Evolutionary conservation across 345 rosid genomes (phyloP).

Genomic region (Syzygium aromaticum): DNA sequence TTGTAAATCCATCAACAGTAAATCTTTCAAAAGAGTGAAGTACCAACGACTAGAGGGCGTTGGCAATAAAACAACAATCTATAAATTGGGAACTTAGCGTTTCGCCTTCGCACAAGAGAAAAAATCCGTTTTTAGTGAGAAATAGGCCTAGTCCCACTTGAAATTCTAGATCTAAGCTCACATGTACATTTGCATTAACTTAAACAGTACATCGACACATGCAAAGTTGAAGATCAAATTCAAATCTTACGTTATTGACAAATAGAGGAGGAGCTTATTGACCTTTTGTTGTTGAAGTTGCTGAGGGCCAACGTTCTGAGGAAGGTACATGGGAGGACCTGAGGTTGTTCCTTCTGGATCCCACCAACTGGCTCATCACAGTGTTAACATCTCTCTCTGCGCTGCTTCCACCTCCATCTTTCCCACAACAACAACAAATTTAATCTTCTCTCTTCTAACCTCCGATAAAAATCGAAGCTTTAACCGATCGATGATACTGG

Average conservation of each 20-base stretch:
- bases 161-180: not conserved
- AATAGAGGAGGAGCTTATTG: conserved; percentile 46
- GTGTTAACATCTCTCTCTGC: conserved; percentile 25
- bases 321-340: conserved; percentile 75
- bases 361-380: conserved; percentile 70
- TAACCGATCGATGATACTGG: not conserved
- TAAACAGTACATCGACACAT: not conserved
- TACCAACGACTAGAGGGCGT: not conserved
- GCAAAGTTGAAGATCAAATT: not conserved
- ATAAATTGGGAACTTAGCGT: not conserved
- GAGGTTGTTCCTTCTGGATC: conserved; percentile 67
- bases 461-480: not conserved
- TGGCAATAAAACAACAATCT: not conserved
- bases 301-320: conserved; percentile 65
- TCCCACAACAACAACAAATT: not conserved
- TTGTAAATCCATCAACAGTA: not conserved
- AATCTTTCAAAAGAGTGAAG: not conserved
- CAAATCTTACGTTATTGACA: conserved; percentile 30
- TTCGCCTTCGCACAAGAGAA: not conserved
- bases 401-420: conserved; percentile 29
- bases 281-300: conserved; percentile 80
- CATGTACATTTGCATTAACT: not conserved
- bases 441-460: not conserved
- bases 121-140: not conserved
- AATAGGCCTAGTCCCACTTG: not conserved